Evolutionary conservation across 2,329 filamentous ascomycete genomes (phyloP).

Genomic region (Xylariomycetidae sp.): DNA sequence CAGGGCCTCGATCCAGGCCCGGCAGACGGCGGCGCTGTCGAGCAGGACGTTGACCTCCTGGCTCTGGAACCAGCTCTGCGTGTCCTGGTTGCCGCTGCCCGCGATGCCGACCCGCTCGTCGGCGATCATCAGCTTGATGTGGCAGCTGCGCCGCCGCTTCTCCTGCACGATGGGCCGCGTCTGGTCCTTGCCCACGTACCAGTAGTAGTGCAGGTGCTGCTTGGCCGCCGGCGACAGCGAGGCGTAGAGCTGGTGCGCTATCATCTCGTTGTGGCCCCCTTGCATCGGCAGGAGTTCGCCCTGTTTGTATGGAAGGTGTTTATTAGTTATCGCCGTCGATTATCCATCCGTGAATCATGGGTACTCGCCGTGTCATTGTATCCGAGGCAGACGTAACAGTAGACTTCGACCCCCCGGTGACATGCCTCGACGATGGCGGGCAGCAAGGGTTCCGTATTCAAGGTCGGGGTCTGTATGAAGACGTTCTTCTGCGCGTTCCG

Average conservation of each 20-base stretch:
- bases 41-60: slow-evolving; percentile 76
- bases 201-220: slow-evolving; percentile 55
- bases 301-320: no score
- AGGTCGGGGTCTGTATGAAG: slow-evolving; percentile 75
- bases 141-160: slow-evolving; percentile 63
- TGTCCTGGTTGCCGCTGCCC: slow-evolving; percentile 77
- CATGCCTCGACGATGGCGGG: slow-evolving; percentile 60
- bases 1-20: slow-evolving; percentile 57
- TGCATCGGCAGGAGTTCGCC: slow-evolving; percentile 73
- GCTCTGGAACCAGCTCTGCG: slow-evolving; percentile 73
- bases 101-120: slow-evolving; percentile 66
- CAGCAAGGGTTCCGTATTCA: slow-evolving; percentile 67
- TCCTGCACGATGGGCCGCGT: slow-evolving; percentile 60
- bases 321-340: no score
- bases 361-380: slow-evolving; percentile 66
- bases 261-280: slow-evolving; percentile 71
- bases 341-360: no score
- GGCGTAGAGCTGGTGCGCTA: slow-evolving; percentile 54
- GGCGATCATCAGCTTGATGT: slow-evolving; percentile 73
- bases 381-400: slow-evolving; percentile 69
- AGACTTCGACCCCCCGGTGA: slow-evolving; percentile 63
- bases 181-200: slow-evolving; percentile 73
- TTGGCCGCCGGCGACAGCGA: slow-evolving; percentile 45
- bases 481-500: slow-evolving; percentile 58
- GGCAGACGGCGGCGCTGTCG: slow-evolving; percentile 58